These are phyloP conservation scores for Nemania sp. DNA, from an alignment of 2,329 filamentous ascomycete genomes.

Conservation along the genomic window DNA sequence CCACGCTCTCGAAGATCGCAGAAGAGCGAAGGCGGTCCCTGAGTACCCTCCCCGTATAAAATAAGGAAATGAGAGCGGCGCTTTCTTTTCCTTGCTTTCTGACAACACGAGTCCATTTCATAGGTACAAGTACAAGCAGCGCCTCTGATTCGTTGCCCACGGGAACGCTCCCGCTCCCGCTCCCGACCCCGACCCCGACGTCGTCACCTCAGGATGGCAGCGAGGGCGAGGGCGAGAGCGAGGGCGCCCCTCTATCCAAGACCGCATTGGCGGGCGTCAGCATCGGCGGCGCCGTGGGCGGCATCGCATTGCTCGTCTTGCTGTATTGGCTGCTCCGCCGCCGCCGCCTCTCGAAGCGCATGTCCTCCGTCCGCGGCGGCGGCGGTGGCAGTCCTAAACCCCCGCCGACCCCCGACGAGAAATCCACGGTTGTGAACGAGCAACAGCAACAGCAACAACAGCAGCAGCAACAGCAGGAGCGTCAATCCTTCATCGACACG, in stretches of 20 bases:
- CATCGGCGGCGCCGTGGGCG: slow-evolving; percentile 26
- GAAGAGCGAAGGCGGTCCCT: no score
- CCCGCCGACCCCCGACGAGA: slow-evolving; percentile 7
- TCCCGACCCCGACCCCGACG: slow-evolving; percentile 7
- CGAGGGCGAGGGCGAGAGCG: background rate
- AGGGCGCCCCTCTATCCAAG: slow-evolving; percentile 1
- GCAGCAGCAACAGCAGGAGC: background rate
- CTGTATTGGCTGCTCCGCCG: slow-evolving; percentile 34
- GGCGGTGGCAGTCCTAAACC: slow-evolving; percentile 10
- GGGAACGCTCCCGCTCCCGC: background rate
- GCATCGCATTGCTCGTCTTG: slow-evolving; percentile 26
- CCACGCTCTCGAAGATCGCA: no score
- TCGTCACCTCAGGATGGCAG: background rate
- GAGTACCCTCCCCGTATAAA: no score
- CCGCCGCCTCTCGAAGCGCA: slow-evolving; percentile 30
- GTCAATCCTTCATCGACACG: slow-evolving; percentile 12
- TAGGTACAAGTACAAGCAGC: slow-evolving; percentile 2
- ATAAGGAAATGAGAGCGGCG: no score
- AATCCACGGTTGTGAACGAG: slow-evolving; percentile 14
- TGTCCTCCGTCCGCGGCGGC: slow-evolving; percentile 21
- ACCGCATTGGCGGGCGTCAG: slow-evolving; percentile 30
- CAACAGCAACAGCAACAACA: no score
- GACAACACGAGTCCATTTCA: background rate
- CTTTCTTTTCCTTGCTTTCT: background rate
- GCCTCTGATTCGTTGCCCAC: slow-evolving; percentile 4